Base-by-base conservation (phyloP, 2,329 filamentous ascomycete species). In the Teratosphaeriaceae sp. region DNA sequence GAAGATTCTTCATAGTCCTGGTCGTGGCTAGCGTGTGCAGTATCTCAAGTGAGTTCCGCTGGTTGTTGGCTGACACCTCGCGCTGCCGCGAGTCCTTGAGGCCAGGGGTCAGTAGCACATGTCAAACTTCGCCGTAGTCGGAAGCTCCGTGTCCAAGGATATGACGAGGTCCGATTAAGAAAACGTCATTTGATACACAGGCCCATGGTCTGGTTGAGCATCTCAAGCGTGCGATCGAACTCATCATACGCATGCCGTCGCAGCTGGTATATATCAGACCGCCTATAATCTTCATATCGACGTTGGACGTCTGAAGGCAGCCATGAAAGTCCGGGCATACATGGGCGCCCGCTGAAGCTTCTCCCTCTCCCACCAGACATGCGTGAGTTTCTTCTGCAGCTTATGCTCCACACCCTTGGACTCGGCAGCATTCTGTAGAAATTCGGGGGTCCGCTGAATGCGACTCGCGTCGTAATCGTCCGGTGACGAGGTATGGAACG, bases 201-300 rank as follows among this genome's bases (percentile, higher is more conserved):
- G 1, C 76, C 76, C 80, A 88, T 81, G 5, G 73, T 80, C 59
- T 82, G 78, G 57, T 89, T 88, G 42, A 89, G 68, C 82, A 85
- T 85, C 15, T 71, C 73, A 37, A 89, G 60, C 6, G 82, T 86
- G 66, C 76, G 76, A 42, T 87, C 75, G 58, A 85, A 86, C 54
- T 83, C 76, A 36, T 72, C 68, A 58, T 74, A 82, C 5, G 71
- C 63, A 31, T 59, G 65, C 12, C 39, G 42, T 19, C 52, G 45
- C 7, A 51, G 33, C 6, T 23, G 27, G 4, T 19, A 40, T 3
- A 34, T 16, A 26, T 51, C 44, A 4, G 23, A 13, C n/a, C 40
- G 38, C 20, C 47, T 45, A 29, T 5, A 11, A 36, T 30, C 8
- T 21, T 11, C 23, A n/a, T 22, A 20, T 16, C 36, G 19, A 35